A percentile compares a stretch with the other conserved stretches of the same genome.
Conservation (phyloP, 805 yeast genomes). For the Lachancea cidri region DNA sequence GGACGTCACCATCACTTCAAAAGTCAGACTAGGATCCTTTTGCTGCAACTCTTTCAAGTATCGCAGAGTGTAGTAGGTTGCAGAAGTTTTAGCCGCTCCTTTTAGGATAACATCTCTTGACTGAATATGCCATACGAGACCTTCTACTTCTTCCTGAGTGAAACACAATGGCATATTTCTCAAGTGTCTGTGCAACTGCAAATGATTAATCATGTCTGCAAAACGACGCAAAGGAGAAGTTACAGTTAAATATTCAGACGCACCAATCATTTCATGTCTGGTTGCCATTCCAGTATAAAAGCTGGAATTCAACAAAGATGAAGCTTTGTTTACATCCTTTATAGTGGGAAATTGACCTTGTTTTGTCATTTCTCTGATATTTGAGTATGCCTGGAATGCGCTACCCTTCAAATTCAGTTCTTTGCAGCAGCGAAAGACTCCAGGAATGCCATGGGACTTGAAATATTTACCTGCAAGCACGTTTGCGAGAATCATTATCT, state of each 20-base stretch:
- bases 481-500: conserved; percentile 79
- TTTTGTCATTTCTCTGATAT: conserved; percentile 20
- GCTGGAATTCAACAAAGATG: conserved; percentile 49
- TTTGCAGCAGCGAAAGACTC: conserved; percentile 39
- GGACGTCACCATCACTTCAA: conserved; percentile 38
- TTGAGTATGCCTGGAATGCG: conserved; percentile 22
- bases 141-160: conserved; percentile 31
- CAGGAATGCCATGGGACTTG: conserved; percentile 40
- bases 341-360: conserved; percentile 25
- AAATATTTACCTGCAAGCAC: conserved; percentile 50
- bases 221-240: conserved; percentile 88
- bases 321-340: conserved; percentile 39
- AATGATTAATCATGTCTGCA: conserved; percentile 74
- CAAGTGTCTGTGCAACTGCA: conserved; percentile 56
- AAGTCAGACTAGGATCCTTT: conserved; percentile 7
- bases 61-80: conserved; percentile 36
- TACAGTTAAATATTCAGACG: conserved; percentile 59
- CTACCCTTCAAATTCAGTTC: conserved; percentile 25
- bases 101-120: conserved; percentile 39
- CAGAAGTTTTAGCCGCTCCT: conserved; percentile 26
- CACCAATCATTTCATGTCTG: conserved; percentile 60
- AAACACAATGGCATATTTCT: conserved; percentile 28
- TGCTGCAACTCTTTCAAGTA: conserved; percentile 21
- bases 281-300: conserved; percentile 41
- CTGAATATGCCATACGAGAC: conserved; percentile 40